Percentiles rank a stretch among this genome's conserved stretches.
These are phyloP conservation scores for Sextonia rubra DNA, from an alignment of 164 flowering plant species.

Conservation along the genomic window DNA sequence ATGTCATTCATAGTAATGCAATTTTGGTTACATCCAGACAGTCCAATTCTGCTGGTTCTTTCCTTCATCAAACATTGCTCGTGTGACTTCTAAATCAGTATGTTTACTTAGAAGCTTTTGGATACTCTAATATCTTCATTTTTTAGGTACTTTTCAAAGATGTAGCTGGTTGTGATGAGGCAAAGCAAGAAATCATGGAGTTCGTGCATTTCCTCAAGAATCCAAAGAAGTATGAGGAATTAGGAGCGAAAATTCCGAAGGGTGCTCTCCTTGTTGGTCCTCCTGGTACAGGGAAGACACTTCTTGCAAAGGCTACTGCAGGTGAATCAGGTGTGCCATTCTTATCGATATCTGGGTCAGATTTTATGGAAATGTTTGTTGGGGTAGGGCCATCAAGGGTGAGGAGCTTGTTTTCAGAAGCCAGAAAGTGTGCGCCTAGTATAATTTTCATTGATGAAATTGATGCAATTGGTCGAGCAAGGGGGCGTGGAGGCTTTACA, in stretches of 20 bases:
- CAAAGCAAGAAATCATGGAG: conserved; percentile 96
- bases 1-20: too few species aligned
- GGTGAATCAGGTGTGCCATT: conserved; percentile 92
- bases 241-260: conserved; percentile 92
- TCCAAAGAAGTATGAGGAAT: conserved; percentile 80
- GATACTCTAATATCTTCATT: not conserved
- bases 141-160: conserved; percentile 74
- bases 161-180: conserved; percentile 97
- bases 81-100: too few species aligned
- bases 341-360: conserved; percentile 84
- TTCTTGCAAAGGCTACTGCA: conserved; percentile 92
- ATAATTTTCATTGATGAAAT: conserved; percentile 91
- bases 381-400: conserved; percentile 96
- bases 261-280: conserved; percentile 94
- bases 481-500: conserved; percentile 74
- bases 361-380: conserved; percentile 95
- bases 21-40: too few species aligned
- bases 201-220: conserved; percentile 90
- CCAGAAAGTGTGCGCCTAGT: conserved; percentile 87
- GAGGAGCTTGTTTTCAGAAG: conserved; percentile 76
- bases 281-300: conserved; percentile 95
- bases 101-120: too few species aligned
- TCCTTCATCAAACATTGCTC: too few species aligned
- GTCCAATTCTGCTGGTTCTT: too few species aligned
- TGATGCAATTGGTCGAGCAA: conserved; percentile 93